A percentile compares a stretch with the other conserved stretches of the same genome.
phyloP scores from a whole-genome alignment of 2,329 filamentous ascomycete genomes.

The Cladophialophora bantiana region DNA sequence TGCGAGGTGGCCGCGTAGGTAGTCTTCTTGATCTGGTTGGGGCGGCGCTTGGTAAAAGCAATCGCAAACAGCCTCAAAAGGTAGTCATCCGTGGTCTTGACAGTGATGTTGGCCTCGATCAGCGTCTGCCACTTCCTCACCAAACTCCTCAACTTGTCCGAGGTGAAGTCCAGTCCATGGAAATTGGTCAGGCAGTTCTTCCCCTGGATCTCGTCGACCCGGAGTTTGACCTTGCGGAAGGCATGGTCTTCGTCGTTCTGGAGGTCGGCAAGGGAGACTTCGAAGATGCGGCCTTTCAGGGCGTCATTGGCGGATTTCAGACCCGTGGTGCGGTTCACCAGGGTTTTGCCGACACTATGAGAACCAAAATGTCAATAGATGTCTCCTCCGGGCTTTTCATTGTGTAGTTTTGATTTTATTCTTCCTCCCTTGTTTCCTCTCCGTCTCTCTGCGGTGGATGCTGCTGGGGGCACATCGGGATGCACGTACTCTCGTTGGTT shows the following conservation, averaged over 20 bases:
- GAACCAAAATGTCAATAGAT: slow-evolving; percentile 42
- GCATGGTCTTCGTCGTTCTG: slow-evolving; percentile 99
- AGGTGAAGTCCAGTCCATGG: slow-evolving; percentile 99
- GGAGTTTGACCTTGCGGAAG: slow-evolving; percentile 99
- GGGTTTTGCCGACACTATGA: slow-evolving; percentile 94
- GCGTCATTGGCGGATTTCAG: slow-evolving; percentile 99
- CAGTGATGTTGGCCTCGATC: slow-evolving; percentile 99
- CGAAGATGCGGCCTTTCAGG: slow-evolving; percentile 97
- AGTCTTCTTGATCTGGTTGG: slow-evolving; percentile 99
- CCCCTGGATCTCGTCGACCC: slow-evolving; percentile 98
- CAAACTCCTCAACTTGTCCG: slow-evolving; percentile 98
- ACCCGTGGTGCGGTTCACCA: slow-evolving; percentile 99
- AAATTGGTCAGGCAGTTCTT: slow-evolving; percentile 99
- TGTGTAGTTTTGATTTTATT: slow-evolving; percentile 29
- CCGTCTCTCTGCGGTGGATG: background rate
- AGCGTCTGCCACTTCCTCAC: slow-evolving; percentile 99
- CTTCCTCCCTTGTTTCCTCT: slow-evolving; percentile 29
- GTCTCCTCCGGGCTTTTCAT: background rate
- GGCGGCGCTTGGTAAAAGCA: slow-evolving; percentile 98
- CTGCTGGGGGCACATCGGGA: slow-evolving; percentile 18
- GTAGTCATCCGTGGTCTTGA: slow-evolving; percentile 99
- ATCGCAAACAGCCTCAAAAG: slow-evolving; percentile 99
- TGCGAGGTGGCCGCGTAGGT: slow-evolving; percentile 97
- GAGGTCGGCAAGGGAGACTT: slow-evolving; percentile 97
- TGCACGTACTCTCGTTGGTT: slow-evolving; percentile 87